Evolutionary conservation across 2,329 filamentous ascomycete species (phyloP).

Genomic region (Aspergillus viridinutans): DNA sequence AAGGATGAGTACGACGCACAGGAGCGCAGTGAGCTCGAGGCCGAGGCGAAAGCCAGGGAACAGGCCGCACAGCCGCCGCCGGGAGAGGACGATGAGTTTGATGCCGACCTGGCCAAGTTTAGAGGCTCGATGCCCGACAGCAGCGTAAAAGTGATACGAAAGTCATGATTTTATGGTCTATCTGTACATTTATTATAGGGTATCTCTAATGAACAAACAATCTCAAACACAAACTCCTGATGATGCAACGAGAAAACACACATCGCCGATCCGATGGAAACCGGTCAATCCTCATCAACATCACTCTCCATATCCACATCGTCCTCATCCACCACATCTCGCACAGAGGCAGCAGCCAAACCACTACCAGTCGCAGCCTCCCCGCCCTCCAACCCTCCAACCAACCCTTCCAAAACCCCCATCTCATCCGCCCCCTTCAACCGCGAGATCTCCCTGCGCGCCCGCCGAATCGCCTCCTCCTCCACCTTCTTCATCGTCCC

Average conservation of each 20-base stretch:
- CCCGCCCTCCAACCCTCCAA: constrained; percentile 35
- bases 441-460: constrained; percentile 66
- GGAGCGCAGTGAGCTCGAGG: constrained; percentile 71
- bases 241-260: not conserved
- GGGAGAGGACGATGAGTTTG: constrained; percentile 21
- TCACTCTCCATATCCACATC: constrained; percentile 47
- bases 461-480: constrained; percentile 78
- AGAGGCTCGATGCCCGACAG: constrained; percentile 49
- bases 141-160: constrained; percentile 69
- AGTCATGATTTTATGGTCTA: constrained; percentile 36
- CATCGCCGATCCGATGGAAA: not conserved
- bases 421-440: constrained; percentile 53
- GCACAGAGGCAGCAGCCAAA: constrained; percentile 24
- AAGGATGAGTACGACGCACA: constrained; percentile 82
- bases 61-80: constrained; percentile 25
- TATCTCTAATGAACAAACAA: constrained; percentile 20
- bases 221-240: constrained; percentile 3
- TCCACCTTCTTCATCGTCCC: constrained; percentile 92
- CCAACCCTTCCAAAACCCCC: constrained; percentile 39
- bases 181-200: constrained; percentile 25
- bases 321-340: constrained; percentile 44
- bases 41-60: constrained; percentile 59
- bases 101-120: constrained; percentile 22
- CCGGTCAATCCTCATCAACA: constrained; percentile 22
- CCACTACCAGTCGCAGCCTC: constrained; percentile 1